phyloP scores from a whole-genome alignment of 805 yeast species.

The Groenewaldozyma salmanticensis region DNA sequence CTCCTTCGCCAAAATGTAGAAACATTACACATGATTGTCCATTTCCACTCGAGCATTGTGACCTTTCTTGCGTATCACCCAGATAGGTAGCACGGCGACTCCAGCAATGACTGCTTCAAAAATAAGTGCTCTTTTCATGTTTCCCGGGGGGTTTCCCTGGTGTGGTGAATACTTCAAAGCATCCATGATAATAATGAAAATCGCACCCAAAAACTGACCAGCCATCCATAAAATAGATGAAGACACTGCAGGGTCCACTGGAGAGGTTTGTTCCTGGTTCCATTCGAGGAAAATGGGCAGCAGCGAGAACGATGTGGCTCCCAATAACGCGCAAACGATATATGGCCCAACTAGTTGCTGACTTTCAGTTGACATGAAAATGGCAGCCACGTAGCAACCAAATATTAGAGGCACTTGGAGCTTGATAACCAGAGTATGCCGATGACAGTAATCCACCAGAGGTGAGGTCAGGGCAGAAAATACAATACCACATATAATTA shows the following conservation, averaged over 20 bases:
- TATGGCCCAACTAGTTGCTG: constrained; percentile 24
- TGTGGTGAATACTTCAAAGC: constrained; percentile 20
- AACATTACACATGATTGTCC: no score
- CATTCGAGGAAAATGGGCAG: constrained; percentile 25
- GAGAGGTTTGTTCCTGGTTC: constrained; percentile 27
- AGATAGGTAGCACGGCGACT: constrained; percentile 20
- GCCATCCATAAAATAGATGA: constrained; percentile 25
- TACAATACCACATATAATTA: constrained; percentile 25
- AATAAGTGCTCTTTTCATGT: constrained; percentile 25
- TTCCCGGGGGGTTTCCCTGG: constrained; percentile 24
- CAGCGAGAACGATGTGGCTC: constrained; percentile 24
- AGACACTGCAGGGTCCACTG: constrained; percentile 25
- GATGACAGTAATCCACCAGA: constrained; percentile 22
- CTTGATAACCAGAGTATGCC: constrained; percentile 15
- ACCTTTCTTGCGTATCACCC: constrained; percentile 9
- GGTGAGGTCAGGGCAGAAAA: constrained; percentile 24
- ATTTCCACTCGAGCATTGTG: constrained; percentile 13
- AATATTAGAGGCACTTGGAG: constrained; percentile 23
- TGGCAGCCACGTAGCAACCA: constrained; percentile 22
- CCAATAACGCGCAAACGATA: constrained; percentile 22
- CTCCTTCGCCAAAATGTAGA: no score
- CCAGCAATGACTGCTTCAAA: constrained; percentile 26
- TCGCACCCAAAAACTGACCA: constrained; percentile 26
- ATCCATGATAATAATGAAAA: constrained; percentile 25
- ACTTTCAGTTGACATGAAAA: constrained; percentile 23